Evolutionary conservation across 164 flowering plant genomes (phyloP), one percentile per base, ranked within the genome.

Genomic region (Liriodendron chinense): DNA sequence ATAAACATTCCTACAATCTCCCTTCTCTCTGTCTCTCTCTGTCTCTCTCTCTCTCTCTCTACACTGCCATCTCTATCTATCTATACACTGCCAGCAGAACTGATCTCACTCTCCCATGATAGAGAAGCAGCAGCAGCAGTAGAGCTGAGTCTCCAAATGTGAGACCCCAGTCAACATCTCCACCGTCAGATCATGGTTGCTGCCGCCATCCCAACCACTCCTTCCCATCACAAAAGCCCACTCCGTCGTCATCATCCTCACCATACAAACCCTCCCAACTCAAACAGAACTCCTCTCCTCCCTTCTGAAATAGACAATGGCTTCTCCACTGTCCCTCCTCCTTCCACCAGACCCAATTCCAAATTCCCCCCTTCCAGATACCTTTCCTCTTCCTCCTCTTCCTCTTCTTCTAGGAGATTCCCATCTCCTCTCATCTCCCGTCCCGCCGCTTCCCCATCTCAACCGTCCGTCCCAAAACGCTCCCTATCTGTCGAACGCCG

Each of bases 401-500:
- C 81, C 20, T 67, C 80, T 21, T 53, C 87, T 25, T 77, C 90
- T 20, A 84, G 91, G 63, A 82, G 96, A 79, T 90, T 43, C 70
- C 85, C 97, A 0, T 90, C 95, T 28, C 97, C 97, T 16, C 61
- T 86, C 10, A 74, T 85, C 43, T 71, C 81, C 1, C 79, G 78
- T 65, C 74, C 83, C 9, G 59, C 77, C 1, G 64, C 83, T 0
- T 25, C 75, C 7, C 81, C 87, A 10, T 62, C 56, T 47, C 69
- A 67, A 14, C 72, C 77, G 0, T 69, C 82, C 20, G 67, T 62
- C 18, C 77, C 78, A 10, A 91, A 86, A 62, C 82, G 97, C 78
- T 79, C 99, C 4, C 92, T 86, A 24, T 94, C 98, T 20, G 98
- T 72, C 9, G 99, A 90, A 79, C 79, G 98, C 70, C 78, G 97